Evolutionary conservation across 768 basidiomycete species (phyloP).

Genomic region (Naematelia aurantialba): DNA sequence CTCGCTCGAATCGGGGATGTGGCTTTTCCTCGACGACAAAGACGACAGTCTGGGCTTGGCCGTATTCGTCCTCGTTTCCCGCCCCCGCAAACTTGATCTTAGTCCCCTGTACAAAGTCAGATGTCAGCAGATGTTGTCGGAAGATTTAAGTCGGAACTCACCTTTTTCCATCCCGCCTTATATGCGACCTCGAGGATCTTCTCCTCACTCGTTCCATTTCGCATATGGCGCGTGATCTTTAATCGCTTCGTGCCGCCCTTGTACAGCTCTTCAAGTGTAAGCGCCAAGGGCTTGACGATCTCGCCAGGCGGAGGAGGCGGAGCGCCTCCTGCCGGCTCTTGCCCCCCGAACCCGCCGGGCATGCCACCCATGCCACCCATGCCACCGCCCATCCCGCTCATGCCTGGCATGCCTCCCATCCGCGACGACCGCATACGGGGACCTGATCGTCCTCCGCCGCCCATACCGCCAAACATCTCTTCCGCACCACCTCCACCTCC

Average conservation of each 20-base stretch:
- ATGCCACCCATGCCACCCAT: constrained; percentile 46
- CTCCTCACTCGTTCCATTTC: constrained; percentile 74
- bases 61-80: constrained; percentile 55
- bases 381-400: constrained; percentile 54
- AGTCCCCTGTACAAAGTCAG: constrained; percentile 61
- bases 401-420: constrained; percentile 30
- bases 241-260: constrained; percentile 79
- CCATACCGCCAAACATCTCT: constrained; percentile 39
- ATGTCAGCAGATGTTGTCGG: neutral
- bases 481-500: constrained; percentile 55
- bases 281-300: constrained; percentile 74
- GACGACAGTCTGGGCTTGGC: constrained; percentile 61
- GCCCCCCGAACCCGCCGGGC: constrained; percentile 44
- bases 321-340: constrained; percentile 52
- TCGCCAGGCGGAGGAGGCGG: constrained; percentile 52
- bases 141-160: constrained; percentile 50
- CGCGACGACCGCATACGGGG: constrained; percentile 33
- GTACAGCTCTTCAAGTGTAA: constrained; percentile 82
- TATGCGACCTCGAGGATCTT: constrained; percentile 84
- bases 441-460: constrained; percentile 30
- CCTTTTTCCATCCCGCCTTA: constrained; percentile 85
- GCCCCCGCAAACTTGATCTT: constrained; percentile 86
- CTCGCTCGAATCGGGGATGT: constrained; percentile 69
- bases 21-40: constrained; percentile 95
- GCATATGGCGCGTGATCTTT: constrained; percentile 71